These are phyloP conservation scores for Suillus tomentosus DNA, from an alignment of 768 basidiomycete genomes.

Conservation along the genomic window DNA sequence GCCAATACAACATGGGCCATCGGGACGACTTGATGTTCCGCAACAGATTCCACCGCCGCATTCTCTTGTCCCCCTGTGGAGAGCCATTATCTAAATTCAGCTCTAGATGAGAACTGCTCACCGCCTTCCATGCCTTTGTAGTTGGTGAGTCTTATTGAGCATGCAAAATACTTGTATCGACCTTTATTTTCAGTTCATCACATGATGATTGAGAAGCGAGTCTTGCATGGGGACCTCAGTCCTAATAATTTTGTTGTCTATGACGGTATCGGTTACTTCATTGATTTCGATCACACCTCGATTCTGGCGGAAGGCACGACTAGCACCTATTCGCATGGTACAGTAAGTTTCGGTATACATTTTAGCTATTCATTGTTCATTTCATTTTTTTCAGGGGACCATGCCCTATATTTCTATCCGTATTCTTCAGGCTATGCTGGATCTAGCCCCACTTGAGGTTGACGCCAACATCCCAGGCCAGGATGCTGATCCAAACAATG, in stretches of 20 bases:
- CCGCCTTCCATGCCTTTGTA: background rate
- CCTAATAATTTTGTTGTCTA: background rate
- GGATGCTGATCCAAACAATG: background rate
- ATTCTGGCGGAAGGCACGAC: background rate
- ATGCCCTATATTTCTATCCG: constrained; percentile 7
- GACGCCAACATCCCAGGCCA: background rate
- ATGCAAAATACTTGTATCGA: background rate
- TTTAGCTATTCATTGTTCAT: constrained; percentile 9
- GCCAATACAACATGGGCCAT: background rate
- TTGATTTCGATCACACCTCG: background rate
- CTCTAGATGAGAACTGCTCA: background rate
- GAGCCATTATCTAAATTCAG: background rate
- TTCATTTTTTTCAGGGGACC: constrained; percentile 11
- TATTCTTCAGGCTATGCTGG: constrained; percentile 1
- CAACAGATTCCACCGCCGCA: background rate
- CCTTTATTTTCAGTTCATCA: background rate
- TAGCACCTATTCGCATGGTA: background rate
- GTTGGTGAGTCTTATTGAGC: background rate
- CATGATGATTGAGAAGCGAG: background rate
- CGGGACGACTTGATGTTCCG: background rate
- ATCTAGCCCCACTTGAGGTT: background rate
- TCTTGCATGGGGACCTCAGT: background rate
- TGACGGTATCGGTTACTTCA: background rate
- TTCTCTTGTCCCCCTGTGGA: background rate
- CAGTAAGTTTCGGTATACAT: background rate